Conservation (phyloP, 1,284 basidiomycete species). For the Fomitopsis pinicola region DNA sequence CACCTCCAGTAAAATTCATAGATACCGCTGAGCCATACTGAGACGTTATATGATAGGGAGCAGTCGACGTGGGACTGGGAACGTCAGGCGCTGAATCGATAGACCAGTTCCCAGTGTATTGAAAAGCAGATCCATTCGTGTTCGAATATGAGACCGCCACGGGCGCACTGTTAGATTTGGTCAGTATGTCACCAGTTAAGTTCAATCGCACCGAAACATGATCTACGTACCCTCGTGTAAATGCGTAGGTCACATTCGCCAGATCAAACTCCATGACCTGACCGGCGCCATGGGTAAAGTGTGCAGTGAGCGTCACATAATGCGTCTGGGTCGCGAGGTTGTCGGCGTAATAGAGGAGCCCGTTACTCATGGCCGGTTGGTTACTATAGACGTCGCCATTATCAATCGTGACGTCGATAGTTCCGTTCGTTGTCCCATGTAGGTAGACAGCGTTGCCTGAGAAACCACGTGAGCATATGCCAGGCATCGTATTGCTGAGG, state of each 20-base stretch:
- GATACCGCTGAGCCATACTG: conserved; percentile 21
- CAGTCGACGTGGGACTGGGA: conserved; percentile 24
- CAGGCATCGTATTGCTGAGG: neutral
- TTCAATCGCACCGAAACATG: too few relatives aligned
- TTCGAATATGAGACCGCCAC: conserved; percentile 15
- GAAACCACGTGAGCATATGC: neutral
- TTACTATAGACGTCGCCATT: conserved; percentile 9
- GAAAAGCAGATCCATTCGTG: conserved; percentile 22
- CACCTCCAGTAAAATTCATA: conserved; percentile 23
- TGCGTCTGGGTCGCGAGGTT: conserved; percentile 12
- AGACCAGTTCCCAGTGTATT: conserved; percentile 26
- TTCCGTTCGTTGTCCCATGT: conserved; percentile 8
- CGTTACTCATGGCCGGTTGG: conserved; percentile 1
- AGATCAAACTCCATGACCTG: conserved; percentile 18
- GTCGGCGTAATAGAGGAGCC: conserved; percentile 12
- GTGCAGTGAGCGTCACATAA: conserved; percentile 18
- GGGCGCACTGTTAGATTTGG: conserved; percentile 1
- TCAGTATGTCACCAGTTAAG: neutral
- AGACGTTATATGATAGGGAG: conserved; percentile 24
- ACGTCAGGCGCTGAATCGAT: conserved; percentile 14
- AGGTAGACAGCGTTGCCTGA: conserved; percentile 6
- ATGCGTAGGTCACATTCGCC: conserved; percentile 14
- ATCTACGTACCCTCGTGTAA: conserved; percentile 5
- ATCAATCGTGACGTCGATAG: conserved; percentile 28
- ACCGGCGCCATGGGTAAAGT: conserved; percentile 3